phyloP scores from a whole-genome alignment of 2,329 filamentous ascomycete genomes.

The Epichloe brachyelytri region DNA sequence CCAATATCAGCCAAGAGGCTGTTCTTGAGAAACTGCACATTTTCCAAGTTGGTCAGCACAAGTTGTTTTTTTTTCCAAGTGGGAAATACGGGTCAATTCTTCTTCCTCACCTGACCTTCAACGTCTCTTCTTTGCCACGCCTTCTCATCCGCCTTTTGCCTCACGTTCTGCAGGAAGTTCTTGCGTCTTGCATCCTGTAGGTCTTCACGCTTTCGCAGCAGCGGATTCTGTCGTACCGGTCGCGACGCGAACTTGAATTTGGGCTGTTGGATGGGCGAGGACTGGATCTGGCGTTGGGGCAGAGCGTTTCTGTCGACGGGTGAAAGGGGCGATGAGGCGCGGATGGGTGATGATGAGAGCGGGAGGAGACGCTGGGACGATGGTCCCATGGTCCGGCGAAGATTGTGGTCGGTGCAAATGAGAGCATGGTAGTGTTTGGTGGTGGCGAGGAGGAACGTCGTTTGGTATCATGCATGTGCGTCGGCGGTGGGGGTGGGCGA shows the following conservation, averaged over 20 bases:
- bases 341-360: slow-evolving; percentile 45
- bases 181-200: slow-evolving; percentile 50
- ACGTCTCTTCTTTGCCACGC: slow-evolving; percentile 48
- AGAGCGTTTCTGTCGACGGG: slow-evolving; percentile 29
- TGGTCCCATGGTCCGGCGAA: slow-evolving; percentile 31
- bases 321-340: slow-evolving; percentile 35
- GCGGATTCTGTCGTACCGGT: slow-evolving; percentile 47
- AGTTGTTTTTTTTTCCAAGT: neutral
- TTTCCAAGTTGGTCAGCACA: neutral
- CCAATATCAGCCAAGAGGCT: slow-evolving; percentile 21
- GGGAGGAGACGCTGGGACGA: slow-evolving; percentile 40
- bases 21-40: slow-evolving; percentile 21
- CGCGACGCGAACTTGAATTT: slow-evolving; percentile 41
- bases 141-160: slow-evolving; percentile 46
- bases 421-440: slow-evolving; percentile 24
- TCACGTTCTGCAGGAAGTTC: slow-evolving; percentile 56
- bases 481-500: neutral
- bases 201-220: slow-evolving; percentile 47
- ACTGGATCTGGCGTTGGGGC: slow-evolving; percentile 29
- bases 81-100: neutral
- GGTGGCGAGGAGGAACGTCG: slow-evolving; percentile 1
- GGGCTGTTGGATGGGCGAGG: slow-evolving; percentile 28
- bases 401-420: slow-evolving; percentile 28
- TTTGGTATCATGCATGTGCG: slow-evolving; percentile 1
- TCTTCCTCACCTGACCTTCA: slow-evolving; percentile 34